Evolutionary conservation across 2,329 filamentous ascomycete genomes (phyloP).

Genomic region (Zymoseptoria passerinii): DNA sequence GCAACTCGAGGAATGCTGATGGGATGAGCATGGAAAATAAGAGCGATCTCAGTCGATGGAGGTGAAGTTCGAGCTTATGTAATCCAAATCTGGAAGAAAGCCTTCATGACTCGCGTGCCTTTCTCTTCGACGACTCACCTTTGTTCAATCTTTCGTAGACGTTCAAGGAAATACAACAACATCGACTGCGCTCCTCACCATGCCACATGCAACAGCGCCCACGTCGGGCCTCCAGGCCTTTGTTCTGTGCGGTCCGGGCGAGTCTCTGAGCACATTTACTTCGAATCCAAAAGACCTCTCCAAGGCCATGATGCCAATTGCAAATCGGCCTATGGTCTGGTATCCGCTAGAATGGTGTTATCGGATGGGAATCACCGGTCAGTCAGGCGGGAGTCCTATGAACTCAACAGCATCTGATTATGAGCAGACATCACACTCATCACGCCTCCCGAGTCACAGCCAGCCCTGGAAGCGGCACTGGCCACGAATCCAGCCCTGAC

Average conservation of each 20-base stretch:
- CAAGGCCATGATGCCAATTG: conserved; percentile 73
- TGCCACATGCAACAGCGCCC: conserved; percentile 72
- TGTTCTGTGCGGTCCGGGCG: conserved; percentile 74
- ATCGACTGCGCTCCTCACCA: conserved; percentile 27
- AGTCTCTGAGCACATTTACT: conserved; percentile 74
- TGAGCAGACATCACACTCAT: conserved; percentile 48
- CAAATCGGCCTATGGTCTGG: conserved; percentile 83
- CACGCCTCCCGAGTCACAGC: conserved; percentile 48
- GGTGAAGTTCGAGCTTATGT: too few species aligned
- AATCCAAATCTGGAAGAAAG: neutral
- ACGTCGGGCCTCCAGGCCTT: conserved; percentile 72
- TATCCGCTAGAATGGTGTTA: conserved; percentile 82
- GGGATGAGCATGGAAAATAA: too few species aligned
- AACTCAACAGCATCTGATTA: neutral
- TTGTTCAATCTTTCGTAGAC: neutral
- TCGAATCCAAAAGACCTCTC: conserved; percentile 71
- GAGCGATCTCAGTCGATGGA: too few species aligned
- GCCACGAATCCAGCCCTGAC: conserved; percentile 73
- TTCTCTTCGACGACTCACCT: neutral
- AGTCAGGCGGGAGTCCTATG: neutral
- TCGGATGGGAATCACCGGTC: conserved; percentile 67
- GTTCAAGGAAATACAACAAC: neutral
- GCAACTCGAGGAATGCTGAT: neutral
- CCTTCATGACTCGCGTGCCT: neutral
- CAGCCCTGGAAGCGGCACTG: conserved; percentile 60